These are phyloP conservation scores for Nicotiana sylvestris DNA, from an alignment of 257 asterid genomes.

Conservation along the genomic window DNA sequence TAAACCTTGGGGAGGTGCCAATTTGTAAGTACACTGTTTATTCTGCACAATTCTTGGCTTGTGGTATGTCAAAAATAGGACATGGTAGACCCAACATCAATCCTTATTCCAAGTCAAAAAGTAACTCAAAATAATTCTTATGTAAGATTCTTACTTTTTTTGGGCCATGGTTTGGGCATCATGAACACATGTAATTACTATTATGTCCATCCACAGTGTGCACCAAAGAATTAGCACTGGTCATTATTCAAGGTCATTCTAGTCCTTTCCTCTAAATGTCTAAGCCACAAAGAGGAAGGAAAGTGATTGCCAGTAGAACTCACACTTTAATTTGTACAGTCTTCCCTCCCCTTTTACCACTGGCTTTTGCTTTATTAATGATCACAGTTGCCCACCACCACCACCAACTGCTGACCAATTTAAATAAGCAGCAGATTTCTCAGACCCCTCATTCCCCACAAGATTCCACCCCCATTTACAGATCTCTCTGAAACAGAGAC, in stretches of 20 bases:
- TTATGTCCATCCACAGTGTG: not conserved
- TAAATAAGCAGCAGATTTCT: conserved; percentile 35
- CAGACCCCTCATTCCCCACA: conserved; percentile 44
- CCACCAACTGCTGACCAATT: conserved; percentile 46
- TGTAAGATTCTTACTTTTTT: not conserved
- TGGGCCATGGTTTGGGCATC: conserved; percentile 9
- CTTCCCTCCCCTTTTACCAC: conserved; percentile 63
- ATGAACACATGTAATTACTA: not conserved
- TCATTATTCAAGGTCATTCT: not conserved
- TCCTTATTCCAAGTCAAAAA: not conserved
- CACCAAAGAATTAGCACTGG: not conserved
- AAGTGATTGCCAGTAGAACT: conserved; percentile 34
- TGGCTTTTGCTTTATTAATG: conserved; percentile 50
- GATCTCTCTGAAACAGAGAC: conserved; percentile 6
- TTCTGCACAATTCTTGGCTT: not conserved
- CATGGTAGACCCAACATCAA: not conserved
- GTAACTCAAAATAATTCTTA: not conserved
- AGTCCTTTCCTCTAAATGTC: not conserved
- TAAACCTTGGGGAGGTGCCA: conserved; percentile 63
- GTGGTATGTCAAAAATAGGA: not conserved
- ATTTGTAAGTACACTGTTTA: conserved; percentile 48
- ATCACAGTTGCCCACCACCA: conserved; percentile 50
- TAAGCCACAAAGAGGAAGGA: conserved; percentile 14
- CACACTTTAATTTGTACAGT: conserved; percentile 64
- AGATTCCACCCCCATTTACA: conserved; percentile 17